Evolutionary conservation across 2,329 filamentous ascomycete species (phyloP), one percentile per base, ranked within the genome.

Genomic region (Pseudonectria foliicola): DNA sequence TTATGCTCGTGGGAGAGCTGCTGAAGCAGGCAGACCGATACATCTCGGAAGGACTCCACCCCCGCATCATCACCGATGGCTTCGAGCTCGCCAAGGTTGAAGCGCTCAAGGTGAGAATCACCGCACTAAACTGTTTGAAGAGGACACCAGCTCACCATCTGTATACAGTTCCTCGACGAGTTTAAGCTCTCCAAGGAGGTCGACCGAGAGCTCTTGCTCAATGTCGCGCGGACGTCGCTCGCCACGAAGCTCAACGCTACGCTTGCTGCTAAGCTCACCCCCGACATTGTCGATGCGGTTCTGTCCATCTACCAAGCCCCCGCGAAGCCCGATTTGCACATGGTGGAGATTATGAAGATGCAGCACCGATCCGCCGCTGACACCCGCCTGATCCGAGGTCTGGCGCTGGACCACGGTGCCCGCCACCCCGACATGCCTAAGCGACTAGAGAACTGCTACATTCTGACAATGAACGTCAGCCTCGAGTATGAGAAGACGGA

Each of bases 291-390:
- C 55, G 92, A 98, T 60, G 85, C 92, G 40, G 92, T 98, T 31
- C 80, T 98, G 38, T 78, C 92, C 46, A 98, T 98, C 61, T 89
- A 95, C 70, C 76, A 88, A 61, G 71, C 85, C 13, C 86, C 86
- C 16, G 80, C 78, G 44, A 96, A 96, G 70, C 93, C 93, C 37
- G 92, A 98, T 66, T 66, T 98, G 56, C 90, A 96, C 71, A 98
- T 98, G 92, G 76, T 98, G 49, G 92, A 98, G 67, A 96, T 98
- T 54, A 98, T 98, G 92, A 96, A 94, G 62, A 96, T 98, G 90
- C 92, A 98, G 69, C 92, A 98, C 70, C 85, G 90, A 51, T 88
- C 86, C 34, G 89, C 90, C 39, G 86, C 92, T 23, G 92, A 98
- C 63, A 98, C 92, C 38, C 88, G 95, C 63, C 78, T 98, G 40